Evolutionary conservation across 1,284 basidiomycete species (phyloP), one percentile per base, ranked within the genome.

Genomic region (Microbotryum silenes-acaulis): DNA sequence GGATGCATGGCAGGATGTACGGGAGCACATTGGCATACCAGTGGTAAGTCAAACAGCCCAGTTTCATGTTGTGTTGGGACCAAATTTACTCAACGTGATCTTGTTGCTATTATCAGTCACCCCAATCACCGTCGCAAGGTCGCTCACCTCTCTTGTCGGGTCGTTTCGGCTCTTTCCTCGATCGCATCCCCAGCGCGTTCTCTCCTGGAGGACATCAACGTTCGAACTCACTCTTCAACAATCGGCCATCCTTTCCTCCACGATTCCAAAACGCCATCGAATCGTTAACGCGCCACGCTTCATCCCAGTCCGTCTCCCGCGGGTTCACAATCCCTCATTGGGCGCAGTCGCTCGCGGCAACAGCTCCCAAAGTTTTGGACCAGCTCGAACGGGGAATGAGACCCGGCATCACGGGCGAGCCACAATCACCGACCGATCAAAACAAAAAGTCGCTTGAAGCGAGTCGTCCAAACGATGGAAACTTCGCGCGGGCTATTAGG

Each of bases 241-340:
- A 52, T 1, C 27, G 53, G 4, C 8, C 54, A 1, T 33, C 49
- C 16, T 49, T 66, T 4, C 65, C 62, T 5, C 59, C 62, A 1
- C 55, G 62, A 5, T 57, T 67, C 4, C 57, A 51, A 4, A 53
- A 37, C 42, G 65, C 48, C 7, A 44, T 61, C 45, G 65, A 67
- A 25, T 33, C 50, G 18, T n/a, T 65, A 31, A 44, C 55, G 3
- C 48, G 55, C 1, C 60, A 65, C 27, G 49, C 23, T 16, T 49
- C 60, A 6, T 51, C 51, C 50, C 29, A 57, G 12, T 53, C 46
- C 2, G 45, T 29, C 7, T 23, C 56, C 2, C 5, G 52, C 23
- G 46, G 50, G n/a, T 23, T 61, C 48, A 44, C 47, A 12, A 42
- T 42, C 14, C 37, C 37, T 42, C 37, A 16, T 6, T 42, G 37